Evolutionary conservation across 106 monocot genomes (phyloP).

Genomic region (Posidonia australis): DNA sequence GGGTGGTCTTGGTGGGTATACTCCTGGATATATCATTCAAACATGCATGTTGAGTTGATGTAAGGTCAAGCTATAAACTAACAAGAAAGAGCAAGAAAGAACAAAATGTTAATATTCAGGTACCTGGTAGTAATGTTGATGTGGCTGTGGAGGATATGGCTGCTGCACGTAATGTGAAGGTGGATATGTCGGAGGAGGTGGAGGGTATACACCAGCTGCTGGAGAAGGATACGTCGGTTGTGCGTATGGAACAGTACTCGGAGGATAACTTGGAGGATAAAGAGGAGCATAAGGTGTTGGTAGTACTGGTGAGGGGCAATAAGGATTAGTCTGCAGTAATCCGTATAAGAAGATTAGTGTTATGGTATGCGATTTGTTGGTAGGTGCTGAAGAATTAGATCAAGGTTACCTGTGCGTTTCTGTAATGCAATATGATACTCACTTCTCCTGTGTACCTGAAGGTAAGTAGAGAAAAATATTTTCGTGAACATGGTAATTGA

Average conservation of each 20-base stretch:
- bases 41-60: neutral
- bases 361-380: neutral
- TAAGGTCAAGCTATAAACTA: neutral
- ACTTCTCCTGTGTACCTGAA: conserved; percentile 63
- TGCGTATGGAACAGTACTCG: neutral
- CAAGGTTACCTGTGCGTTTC: conserved; percentile 24
- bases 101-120: neutral
- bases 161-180: neutral
- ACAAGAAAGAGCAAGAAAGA: neutral
- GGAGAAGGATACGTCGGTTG: neutral
- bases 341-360: neutral
- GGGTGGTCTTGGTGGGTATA: neutral
- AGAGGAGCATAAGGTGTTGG: neutral
- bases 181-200: conserved; percentile 1
- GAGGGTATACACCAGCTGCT: neutral
- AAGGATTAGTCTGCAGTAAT: neutral
- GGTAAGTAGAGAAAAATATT: neutral
- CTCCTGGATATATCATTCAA: neutral
- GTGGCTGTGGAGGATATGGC: neutral
- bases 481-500: neutral
- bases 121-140: neutral
- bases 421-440: conserved; percentile 53
- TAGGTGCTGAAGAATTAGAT: neutral
- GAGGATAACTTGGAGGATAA: neutral
- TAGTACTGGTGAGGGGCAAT: neutral